Evolutionary conservation across 352 stramenopile genomes (phyloP), one percentile per base, ranked within the genome.

Genomic region (Phytopythium sindhum): DNA sequence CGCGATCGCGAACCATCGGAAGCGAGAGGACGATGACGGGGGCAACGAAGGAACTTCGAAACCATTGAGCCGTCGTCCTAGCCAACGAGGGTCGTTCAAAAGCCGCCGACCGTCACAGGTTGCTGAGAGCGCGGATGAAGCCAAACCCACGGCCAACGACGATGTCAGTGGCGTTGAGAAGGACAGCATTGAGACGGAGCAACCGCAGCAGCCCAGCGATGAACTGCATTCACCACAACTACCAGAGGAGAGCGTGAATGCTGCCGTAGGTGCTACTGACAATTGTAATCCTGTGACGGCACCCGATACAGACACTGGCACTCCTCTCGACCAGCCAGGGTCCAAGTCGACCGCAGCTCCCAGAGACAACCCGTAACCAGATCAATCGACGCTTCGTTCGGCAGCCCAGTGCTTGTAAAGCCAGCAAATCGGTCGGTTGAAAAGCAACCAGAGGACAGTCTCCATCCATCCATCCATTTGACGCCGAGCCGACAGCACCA

Each of bases 1-100:
- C 52, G 81, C 75, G 0, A 86, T 90, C 63, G 81, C 76, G 39
- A 69, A 68, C 15, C 68, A 84, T 21, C 69, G 70, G 29, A 47
- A 37, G 24, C 33, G 55, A 10, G 35, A 35, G 21, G 55, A 47
- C 2, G 55, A 39, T 2, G 15, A 14, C 23, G 24, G 24, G 6
- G 14, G 9, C 35, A 24, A 37, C 9, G 41, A 17, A 26, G 23
- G 10, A 5, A 65, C 21, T 11, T 54, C 0, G 47, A 21, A 4
- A n/a, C 7, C 21, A 26, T 14, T 4, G 10, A 53, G 60, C 61
- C 33, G 47, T 44, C 48, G 8, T 51, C 24, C n/a, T 35, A 35
- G 23, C 21, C 37, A 37, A 19, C 11, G 39, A 19, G 55, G 24
- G 3, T 60, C 55, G 11, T 9, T 8, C 35, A 31, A 12, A n/a